Conservation (phyloP, 768 basidiomycete genomes). For the Grammothele lineata region DNA sequence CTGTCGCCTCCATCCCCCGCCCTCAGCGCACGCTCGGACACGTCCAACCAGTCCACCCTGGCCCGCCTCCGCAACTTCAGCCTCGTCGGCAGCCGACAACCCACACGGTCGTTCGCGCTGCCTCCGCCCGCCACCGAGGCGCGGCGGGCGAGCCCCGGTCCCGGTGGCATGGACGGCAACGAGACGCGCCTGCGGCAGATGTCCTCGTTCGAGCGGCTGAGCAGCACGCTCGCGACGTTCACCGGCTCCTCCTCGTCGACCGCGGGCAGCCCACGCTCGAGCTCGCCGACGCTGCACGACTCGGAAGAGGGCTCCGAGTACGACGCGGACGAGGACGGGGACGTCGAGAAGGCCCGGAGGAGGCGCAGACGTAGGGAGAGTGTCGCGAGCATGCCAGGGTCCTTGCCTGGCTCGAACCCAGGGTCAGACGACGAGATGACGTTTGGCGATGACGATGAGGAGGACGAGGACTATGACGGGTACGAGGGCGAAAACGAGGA, state of each 20-base stretch:
- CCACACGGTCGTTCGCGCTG: conserved; percentile 26
- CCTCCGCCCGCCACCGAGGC: conserved; percentile 27
- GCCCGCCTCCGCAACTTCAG: conserved; percentile 76
- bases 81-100: conserved; percentile 51
- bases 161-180: conserved; percentile 12
- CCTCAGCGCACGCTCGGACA: conserved; percentile 89
- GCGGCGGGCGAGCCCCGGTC: conserved; percentile 2
- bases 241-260: conserved; percentile 36
- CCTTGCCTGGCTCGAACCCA: conserved; percentile 42
- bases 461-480: conserved; percentile 41
- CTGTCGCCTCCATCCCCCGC: conserved; percentile 87
- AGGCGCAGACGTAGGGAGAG: conserved; percentile 52
- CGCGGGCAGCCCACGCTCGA: conserved; percentile 47
- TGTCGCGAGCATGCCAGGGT: conserved; percentile 84
- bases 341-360: conserved; percentile 36
- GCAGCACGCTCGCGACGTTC: conserved; percentile 53
- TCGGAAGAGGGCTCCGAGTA: conserved; percentile 42
- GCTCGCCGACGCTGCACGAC: conserved; percentile 45
- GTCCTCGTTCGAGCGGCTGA: conserved; percentile 71
- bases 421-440: conserved; percentile 47
- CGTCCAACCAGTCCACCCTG: conserved; percentile 66
- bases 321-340: conserved; percentile 38
- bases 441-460: conserved; percentile 52
- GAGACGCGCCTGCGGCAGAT: conserved; percentile 57
- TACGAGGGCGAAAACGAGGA: conserved; percentile 46